Evolutionary conservation across 2,329 filamentous ascomycete species (phyloP).

Genomic region (Colletotrichum sp.): DNA sequence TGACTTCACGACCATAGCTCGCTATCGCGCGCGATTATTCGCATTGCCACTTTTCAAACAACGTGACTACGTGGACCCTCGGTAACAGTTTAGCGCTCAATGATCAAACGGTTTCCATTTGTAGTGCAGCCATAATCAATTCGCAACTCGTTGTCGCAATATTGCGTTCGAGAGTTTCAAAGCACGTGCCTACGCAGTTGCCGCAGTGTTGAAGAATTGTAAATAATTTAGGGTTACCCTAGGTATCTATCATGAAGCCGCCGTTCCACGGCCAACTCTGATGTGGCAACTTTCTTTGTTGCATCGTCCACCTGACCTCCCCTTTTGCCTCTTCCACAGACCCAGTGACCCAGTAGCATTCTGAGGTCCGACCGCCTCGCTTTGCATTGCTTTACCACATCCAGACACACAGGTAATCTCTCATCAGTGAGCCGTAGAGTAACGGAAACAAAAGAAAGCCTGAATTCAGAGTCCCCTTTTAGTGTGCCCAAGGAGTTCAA

Average conservation of each 20-base stretch:
- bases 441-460: constrained; percentile 20
- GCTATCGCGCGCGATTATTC: not conserved
- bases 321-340: not conserved
- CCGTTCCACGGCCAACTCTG: not conserved
- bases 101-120: not conserved
- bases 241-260: constrained; percentile 9
- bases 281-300: not conserved
- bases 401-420: not conserved
- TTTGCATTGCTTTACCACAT: not conserved
- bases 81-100: not conserved
- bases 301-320: not conserved
- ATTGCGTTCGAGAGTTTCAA: not conserved
- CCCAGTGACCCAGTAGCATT: not conserved
- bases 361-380: not conserved
- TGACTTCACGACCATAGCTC: constrained; percentile 10
- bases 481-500: constrained; percentile 21
- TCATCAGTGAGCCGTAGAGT: not conserved
- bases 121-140: not conserved
- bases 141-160: not conserved
- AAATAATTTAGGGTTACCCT: constrained; percentile 4
- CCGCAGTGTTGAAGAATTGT: not conserved
- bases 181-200: not conserved
- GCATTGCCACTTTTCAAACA: not conserved
- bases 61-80: not conserved
- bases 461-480: constrained; percentile 20